Conservation (phyloP, 768 basidiomycete species). For the Leucocoprinus birnbaumii region DNA sequence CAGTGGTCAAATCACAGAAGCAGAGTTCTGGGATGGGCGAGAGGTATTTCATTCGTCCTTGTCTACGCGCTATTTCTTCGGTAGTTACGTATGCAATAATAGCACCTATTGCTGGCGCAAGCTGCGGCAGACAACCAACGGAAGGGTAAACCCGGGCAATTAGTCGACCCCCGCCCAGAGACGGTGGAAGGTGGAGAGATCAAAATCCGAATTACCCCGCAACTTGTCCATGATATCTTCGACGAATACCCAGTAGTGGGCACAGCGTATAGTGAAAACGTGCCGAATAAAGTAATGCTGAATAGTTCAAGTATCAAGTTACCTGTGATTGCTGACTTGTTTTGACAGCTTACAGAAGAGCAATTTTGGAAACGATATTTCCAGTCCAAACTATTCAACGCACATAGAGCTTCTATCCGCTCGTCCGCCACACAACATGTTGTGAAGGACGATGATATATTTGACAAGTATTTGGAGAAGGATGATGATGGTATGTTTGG, state of each 20-base stretch:
- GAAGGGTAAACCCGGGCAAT: slow-evolving; percentile 80
- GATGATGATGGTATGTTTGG: slow-evolving; percentile 81
- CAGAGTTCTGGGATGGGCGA: slow-evolving; percentile 96
- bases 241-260: slow-evolving; percentile 96
- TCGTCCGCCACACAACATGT: slow-evolving; percentile 82
- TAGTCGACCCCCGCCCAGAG: slow-evolving; percentile 87
- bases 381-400: slow-evolving; percentile 92
- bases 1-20: slow-evolving; percentile 80
- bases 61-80: slow-evolving; percentile 7
- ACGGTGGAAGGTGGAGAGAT: slow-evolving; percentile 82
- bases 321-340: slow-evolving; percentile 3
- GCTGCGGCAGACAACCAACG: slow-evolving; percentile 69
- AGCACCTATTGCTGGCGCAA: slow-evolving; percentile 80
- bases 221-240: slow-evolving; percentile 93
- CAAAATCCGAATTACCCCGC: slow-evolving; percentile 87
- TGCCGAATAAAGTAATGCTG: slow-evolving; percentile 70
- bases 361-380: slow-evolving; percentile 98
- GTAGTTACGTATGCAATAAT: slow-evolving; percentile 16
- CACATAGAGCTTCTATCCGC: slow-evolving; percentile 89
- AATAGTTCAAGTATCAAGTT: slow-evolving; percentile 12
- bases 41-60: slow-evolving; percentile 52
- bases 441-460: slow-evolving; percentile 88
- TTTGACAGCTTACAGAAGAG: slow-evolving; percentile 73
- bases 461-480: slow-evolving; percentile 94
- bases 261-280: slow-evolving; percentile 89